A percentile compares a stretch with the other conserved stretches of the same genome.
Conservation (phyloP, 768 basidiomycete genomes). For the Rhizopogon vulgaris region DNA sequence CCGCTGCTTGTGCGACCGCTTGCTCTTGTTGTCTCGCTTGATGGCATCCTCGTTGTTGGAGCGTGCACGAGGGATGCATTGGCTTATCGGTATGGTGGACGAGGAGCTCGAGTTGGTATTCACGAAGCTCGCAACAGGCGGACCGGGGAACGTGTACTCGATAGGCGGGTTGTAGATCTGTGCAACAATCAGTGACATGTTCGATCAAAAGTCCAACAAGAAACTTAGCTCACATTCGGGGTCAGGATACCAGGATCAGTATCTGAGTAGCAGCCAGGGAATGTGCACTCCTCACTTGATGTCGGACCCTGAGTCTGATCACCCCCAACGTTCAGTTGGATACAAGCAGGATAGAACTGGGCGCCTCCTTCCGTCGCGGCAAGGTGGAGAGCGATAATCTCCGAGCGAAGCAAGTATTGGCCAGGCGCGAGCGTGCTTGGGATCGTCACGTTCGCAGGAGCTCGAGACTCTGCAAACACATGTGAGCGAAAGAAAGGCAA, state of each 20-base stretch:
- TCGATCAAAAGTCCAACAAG: neutral
- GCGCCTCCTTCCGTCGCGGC: conserved; percentile 53
- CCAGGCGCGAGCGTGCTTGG: conserved; percentile 54
- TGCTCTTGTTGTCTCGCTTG: conserved; percentile 14
- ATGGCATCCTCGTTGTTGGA: conserved; percentile 7
- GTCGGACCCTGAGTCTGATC: conserved; percentile 15
- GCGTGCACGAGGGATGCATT: conserved; percentile 14
- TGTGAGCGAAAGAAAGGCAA: neutral
- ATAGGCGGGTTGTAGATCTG: conserved; percentile 26
- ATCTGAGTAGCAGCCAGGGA: conserved; percentile 71
- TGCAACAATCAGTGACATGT: neutral
- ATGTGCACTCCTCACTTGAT: conserved; percentile 36
- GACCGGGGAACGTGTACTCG: conserved; percentile 51
- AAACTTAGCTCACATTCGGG: conserved; percentile 29
- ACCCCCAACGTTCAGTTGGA: conserved; percentile 24
- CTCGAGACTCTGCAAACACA: conserved; percentile 27
- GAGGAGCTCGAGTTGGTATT: conserved; percentile 6
- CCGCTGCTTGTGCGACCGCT: conserved; percentile 15
- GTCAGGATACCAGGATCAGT: conserved; percentile 64
- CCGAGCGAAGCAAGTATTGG: conserved; percentile 70
- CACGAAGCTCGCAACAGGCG: conserved; percentile 38
- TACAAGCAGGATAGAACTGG: conserved; percentile 27
- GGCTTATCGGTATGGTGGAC: conserved; percentile 1
- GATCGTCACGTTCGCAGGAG: conserved; percentile 34
- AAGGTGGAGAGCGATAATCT: conserved; percentile 72